Evolutionary conservation across 805 yeast genomes (phyloP).

Genomic region (Yarrowia yakushimensis): DNA sequence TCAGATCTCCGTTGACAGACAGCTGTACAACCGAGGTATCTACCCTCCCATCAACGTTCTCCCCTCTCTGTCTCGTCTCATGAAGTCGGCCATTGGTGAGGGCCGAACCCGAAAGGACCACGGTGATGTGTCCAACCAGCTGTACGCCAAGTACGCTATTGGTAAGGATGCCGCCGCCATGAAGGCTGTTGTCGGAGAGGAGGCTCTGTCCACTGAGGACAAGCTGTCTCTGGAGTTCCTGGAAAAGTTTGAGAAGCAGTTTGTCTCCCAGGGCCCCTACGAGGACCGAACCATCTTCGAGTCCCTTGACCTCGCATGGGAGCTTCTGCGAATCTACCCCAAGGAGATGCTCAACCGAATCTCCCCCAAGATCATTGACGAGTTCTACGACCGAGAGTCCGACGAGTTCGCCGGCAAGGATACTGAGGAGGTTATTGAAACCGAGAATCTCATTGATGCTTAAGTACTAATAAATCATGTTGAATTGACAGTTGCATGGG

Average conservation of each 20-base stretch:
- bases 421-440: slow-evolving; percentile 36
- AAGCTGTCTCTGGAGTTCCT: slow-evolving; percentile 94
- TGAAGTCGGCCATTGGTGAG: slow-evolving; percentile 99
- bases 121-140: slow-evolving; percentile 98
- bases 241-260: slow-evolving; percentile 95
- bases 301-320: slow-evolving; percentile 97
- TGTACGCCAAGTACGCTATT: slow-evolving; percentile 98
- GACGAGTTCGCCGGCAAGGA: slow-evolving; percentile 40
- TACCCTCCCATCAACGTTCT: slow-evolving; percentile 98
- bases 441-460: slow-evolving; percentile 40
- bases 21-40: slow-evolving; percentile 90
- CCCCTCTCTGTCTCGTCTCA: slow-evolving; percentile 95
- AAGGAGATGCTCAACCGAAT: slow-evolving; percentile 98
- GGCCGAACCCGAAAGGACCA: slow-evolving; percentile 99
- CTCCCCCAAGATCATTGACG: slow-evolving; percentile 92
- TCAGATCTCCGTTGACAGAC: slow-evolving; percentile 96
- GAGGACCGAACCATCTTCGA: slow-evolving; percentile 94
- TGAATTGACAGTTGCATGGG: not conserved
- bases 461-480: slow-evolving; percentile 27
- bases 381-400: slow-evolving; percentile 87
- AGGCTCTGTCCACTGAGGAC: slow-evolving; percentile 96
- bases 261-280: slow-evolving; percentile 94
- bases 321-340: slow-evolving; percentile 95
- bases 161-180: slow-evolving; percentile 99
- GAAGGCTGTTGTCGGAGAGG: slow-evolving; percentile 99